Percentiles rank a stretch among this genome's conserved stretches.
These are phyloP conservation scores for Actinidia arguta DNA, from an alignment of 179 eudicot genomes.

Conservation along the genomic window DNA sequence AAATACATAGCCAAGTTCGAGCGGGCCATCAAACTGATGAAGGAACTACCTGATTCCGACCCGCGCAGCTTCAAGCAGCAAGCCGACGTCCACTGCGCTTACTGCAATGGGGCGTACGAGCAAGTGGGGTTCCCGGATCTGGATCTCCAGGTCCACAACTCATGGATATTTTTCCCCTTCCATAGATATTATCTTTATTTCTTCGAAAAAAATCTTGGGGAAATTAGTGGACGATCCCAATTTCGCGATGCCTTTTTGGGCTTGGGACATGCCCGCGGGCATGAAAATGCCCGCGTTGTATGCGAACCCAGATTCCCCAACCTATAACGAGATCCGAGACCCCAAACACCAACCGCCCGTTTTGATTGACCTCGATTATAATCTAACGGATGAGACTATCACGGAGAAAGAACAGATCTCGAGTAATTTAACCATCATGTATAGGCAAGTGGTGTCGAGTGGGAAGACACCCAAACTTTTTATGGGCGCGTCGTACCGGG, in stretches of 20 bases:
- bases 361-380: constrained; percentile 62
- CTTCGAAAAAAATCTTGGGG: constrained; percentile 65
- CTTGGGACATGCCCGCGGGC: constrained; percentile 71
- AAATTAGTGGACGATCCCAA: constrained; percentile 66
- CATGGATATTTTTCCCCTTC: constrained; percentile 87
- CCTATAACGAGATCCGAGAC: constrained; percentile 56
- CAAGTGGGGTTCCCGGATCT: constrained; percentile 69
- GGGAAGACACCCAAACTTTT: constrained; percentile 54
- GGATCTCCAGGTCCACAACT: constrained; percentile 74
- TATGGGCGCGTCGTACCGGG: constrained; percentile 68
- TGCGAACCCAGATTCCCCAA: constrained; percentile 43
- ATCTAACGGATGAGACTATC: constrained; percentile 25
- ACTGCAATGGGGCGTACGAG: constrained; percentile 76
- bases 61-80: constrained; percentile 86
- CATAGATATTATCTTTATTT: constrained; percentile 77
- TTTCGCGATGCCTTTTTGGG: constrained; percentile 85
- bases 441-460: constrained; percentile 77
- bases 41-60: constrained; percentile 62
- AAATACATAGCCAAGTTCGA: constrained; percentile 52
- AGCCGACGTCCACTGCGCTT: constrained; percentile 87
- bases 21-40: constrained; percentile 72
- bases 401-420: constrained; percentile 33
- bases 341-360: constrained; percentile 54
- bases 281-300: constrained; percentile 66
- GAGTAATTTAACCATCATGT: constrained; percentile 66